A percentile compares a stretch with the other conserved stretches of the same genome.
Evolutionary conservation across 163 green algal species (phyloP).

Genomic region (Chlamydomonas reinhardtii): DNA sequence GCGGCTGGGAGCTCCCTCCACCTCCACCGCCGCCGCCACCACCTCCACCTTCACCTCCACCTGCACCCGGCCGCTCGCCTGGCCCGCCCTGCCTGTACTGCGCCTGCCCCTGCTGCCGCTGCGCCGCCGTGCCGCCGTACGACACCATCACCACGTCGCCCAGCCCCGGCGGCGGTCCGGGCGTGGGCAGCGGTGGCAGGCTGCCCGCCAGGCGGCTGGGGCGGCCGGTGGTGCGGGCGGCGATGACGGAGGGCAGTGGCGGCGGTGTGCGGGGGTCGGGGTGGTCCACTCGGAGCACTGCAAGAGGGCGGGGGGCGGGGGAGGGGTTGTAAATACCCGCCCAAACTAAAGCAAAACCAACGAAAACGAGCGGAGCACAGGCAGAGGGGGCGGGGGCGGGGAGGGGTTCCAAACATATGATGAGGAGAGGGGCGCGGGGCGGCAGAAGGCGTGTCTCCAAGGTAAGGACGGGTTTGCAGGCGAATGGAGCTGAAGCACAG

Average conservation of each 20-base stretch:
- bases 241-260: not conserved
- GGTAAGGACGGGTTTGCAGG: too few relatives aligned
- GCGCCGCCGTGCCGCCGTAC: not conserved
- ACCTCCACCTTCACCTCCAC: too few relatives aligned
- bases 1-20: not conserved
- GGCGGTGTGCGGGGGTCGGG: not conserved
- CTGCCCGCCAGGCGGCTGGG: not conserved
- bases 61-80: not conserved
- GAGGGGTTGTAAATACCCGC: too few relatives aligned
- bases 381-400: too few relatives aligned
- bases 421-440: too few relatives aligned
- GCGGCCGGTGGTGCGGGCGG: not conserved
- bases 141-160: constrained; percentile 45
- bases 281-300: not conserved
- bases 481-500: too few relatives aligned
- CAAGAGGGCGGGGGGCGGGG: not conserved
- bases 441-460: too few relatives aligned
- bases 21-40: not conserved
- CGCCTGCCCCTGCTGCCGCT: not conserved
- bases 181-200: constrained; percentile 33
- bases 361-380: too few relatives aligned
- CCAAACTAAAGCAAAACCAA: too few relatives aligned
- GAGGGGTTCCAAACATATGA: too few relatives aligned
- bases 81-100: too few relatives aligned
- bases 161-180: constrained; percentile 15